These are phyloP conservation scores for Colletotrichum destructivum DNA, from an alignment of 2,329 filamentous ascomycete species.

Conservation along the genomic window DNA sequence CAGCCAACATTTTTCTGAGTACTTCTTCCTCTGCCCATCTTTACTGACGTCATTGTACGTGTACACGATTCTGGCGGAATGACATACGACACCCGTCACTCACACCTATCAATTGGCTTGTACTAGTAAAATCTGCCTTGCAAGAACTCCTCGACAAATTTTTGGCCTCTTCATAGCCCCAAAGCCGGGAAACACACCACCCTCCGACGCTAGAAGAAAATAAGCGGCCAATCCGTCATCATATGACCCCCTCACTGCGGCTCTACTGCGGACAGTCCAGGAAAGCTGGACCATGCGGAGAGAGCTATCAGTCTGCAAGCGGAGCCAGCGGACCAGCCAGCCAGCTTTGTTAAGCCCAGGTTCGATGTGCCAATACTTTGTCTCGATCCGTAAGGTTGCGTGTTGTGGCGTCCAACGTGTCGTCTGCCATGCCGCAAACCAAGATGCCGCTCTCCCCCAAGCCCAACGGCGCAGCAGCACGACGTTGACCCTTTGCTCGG, in stretches of 20 bases:
- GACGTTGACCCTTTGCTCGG: conserved; percentile 17
- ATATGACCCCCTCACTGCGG: conserved; percentile 20
- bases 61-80: conserved; percentile 15
- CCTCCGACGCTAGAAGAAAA: neutral
- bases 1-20: neutral
- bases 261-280: conserved; percentile 20
- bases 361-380: conserved; percentile 8
- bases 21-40: neutral
- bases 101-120: conserved; percentile 5
- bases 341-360: conserved; percentile 7
- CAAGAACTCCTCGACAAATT: conserved; percentile 2
- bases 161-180: neutral
- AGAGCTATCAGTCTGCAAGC: conserved; percentile 10
- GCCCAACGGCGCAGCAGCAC: conserved; percentile 1
- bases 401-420: conserved; percentile 37
- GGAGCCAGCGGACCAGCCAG: neutral
- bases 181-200: neutral
- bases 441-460: conserved; percentile 6
- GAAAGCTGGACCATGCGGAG: conserved; percentile 14
- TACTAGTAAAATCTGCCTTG: neutral
- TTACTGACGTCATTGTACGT: conserved; percentile 35
- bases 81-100: conserved; percentile 37
- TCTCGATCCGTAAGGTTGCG: conserved; percentile 23
- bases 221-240: conserved; percentile 7
- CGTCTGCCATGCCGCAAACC: conserved; percentile 23